Conservation (phyloP, 495 filamentous ascomycete genomes). For the Annulohypoxylon bovei region DNA sequence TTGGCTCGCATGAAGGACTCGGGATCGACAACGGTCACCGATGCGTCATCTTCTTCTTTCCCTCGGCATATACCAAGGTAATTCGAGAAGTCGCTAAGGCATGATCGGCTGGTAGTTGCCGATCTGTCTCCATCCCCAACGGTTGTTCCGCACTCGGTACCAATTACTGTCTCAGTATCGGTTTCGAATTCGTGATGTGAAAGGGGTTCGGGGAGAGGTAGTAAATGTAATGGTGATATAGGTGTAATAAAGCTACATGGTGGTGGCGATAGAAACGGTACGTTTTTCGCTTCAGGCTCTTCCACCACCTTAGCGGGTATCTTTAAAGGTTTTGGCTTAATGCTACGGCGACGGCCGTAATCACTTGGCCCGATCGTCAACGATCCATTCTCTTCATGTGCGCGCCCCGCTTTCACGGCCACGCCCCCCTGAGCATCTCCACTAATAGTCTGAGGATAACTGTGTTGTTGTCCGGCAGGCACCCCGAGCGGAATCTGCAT, state of each 20-base stretch:
- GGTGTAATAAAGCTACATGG: constrained; percentile 29
- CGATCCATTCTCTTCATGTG: constrained; percentile 32
- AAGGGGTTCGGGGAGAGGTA: constrained; percentile 30
- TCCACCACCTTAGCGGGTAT: constrained; percentile 52
- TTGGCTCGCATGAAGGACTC: constrained; percentile 33
- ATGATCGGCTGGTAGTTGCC: constrained; percentile 14
- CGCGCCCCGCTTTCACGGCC: constrained; percentile 61
- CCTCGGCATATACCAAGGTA: constrained; percentile 42
- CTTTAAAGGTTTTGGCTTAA: constrained; percentile 48
- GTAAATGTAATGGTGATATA: constrained; percentile 31
- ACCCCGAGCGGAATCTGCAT: constrained; percentile 47
- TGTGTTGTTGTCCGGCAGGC: constrained; percentile 45
- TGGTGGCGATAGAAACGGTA: constrained; percentile 24
- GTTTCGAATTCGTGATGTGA: constrained; percentile 47
- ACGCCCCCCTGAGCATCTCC: constrained; percentile 57
- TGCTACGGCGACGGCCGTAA: constrained; percentile 43
- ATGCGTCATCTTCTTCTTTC: constrained; percentile 25
- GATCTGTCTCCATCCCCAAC: constrained; percentile 23
- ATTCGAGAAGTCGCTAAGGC: constrained; percentile 50
- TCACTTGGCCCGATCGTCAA: constrained; percentile 40
- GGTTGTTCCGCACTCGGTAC: constrained; percentile 30
- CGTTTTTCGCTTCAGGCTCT: constrained; percentile 32
- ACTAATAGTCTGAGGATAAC: constrained; percentile 46
- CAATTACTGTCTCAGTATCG: constrained; percentile 48
- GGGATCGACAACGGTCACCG: constrained; percentile 43